phyloP scores from a whole-genome alignment of 768 basidiomycete genomes.

The Boletus bicolor region DNA sequence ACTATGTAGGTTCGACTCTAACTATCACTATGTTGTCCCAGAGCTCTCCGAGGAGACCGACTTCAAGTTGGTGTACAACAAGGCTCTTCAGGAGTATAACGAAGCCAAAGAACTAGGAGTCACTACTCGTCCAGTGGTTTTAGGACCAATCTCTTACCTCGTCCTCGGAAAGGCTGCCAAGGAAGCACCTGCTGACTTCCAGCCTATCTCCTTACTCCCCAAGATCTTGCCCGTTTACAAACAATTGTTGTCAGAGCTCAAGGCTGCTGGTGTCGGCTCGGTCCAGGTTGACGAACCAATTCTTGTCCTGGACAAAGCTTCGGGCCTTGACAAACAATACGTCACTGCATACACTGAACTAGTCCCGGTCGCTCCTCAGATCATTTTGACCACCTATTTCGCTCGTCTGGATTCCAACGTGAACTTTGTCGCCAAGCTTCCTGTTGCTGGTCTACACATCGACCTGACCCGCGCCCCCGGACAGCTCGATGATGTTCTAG shows the following conservation, averaged over 20 bases:
- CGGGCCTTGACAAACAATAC: slow-evolving; percentile 75
- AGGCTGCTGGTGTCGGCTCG: slow-evolving; percentile 88
- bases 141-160: slow-evolving; percentile 95
- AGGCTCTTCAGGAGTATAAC: slow-evolving; percentile 88
- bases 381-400: slow-evolving; percentile 95
- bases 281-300: slow-evolving; percentile 98
- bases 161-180: slow-evolving; percentile 88
- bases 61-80: slow-evolving; percentile 96
- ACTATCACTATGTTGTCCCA: slow-evolving; percentile 98
- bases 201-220: slow-evolving; percentile 86
- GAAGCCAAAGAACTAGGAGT: slow-evolving; percentile 92
- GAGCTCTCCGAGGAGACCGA: slow-evolving; percentile 88
- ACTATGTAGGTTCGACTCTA: slow-evolving; percentile 83
- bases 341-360: slow-evolving; percentile 78
- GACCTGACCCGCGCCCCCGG: slow-evolving; percentile 91
- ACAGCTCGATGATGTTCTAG: slow-evolving; percentile 81
- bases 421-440: slow-evolving; percentile 85
- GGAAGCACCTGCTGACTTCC: slow-evolving; percentile 78
- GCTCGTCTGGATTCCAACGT: slow-evolving; percentile 92
- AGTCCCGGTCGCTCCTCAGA: slow-evolving; percentile 79
- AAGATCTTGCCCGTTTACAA: slow-evolving; percentile 91
- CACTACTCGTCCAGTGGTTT: slow-evolving; percentile 88
- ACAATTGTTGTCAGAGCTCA: slow-evolving; percentile 85
- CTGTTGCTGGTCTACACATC: slow-evolving; percentile 91
- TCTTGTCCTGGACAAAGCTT: slow-evolving; percentile 86